Evolutionary conservation across 371 early-diverging fungal species (phyloP).

Genomic region (Rhizomucor pusillus): DNA sequence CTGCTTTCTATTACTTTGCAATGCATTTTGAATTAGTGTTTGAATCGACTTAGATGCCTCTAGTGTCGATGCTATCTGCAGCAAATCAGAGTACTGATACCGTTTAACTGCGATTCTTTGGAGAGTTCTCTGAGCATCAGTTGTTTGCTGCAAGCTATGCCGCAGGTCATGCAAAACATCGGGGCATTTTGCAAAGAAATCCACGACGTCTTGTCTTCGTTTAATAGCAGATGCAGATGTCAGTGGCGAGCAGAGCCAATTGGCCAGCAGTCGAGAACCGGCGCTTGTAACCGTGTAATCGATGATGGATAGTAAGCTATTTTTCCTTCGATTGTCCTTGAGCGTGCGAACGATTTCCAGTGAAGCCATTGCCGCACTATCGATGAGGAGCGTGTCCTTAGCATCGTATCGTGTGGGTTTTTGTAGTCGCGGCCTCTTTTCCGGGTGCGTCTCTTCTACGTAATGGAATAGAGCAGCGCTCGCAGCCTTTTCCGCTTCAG

Average conservation of each 20-base stretch:
- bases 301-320: slow-evolving; percentile 67
- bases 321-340: slow-evolving; percentile 45
- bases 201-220: slow-evolving; percentile 65
- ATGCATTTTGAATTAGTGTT: neutral
- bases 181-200: slow-evolving; percentile 53
- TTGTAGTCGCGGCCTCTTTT: slow-evolving; percentile 43
- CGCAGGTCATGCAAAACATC: slow-evolving; percentile 55
- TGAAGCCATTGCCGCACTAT: slow-evolving; percentile 58
- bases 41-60: slow-evolving; percentile 32
- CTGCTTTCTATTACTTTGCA: too few relatives aligned
- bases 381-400: slow-evolving; percentile 52
- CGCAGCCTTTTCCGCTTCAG: slow-evolving; percentile 46
- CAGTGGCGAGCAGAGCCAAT: slow-evolving; percentile 69
- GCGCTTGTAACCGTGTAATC: slow-evolving; percentile 79
- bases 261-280: slow-evolving; percentile 72
- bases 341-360: slow-evolving; percentile 55
- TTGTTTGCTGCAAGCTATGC: slow-evolving; percentile 44
- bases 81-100: slow-evolving; percentile 64
- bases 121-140: slow-evolving; percentile 71
- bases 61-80: slow-evolving; percentile 59
- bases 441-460: slow-evolving; percentile 55
- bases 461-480: slow-evolving; percentile 53
- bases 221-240: slow-evolving; percentile 57
- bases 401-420: slow-evolving; percentile 44
- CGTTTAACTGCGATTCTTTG: slow-evolving; percentile 67